phyloP scores from a whole-genome alignment of 352 stramenopile species.

The Globisporangium spiculum region DNA sequence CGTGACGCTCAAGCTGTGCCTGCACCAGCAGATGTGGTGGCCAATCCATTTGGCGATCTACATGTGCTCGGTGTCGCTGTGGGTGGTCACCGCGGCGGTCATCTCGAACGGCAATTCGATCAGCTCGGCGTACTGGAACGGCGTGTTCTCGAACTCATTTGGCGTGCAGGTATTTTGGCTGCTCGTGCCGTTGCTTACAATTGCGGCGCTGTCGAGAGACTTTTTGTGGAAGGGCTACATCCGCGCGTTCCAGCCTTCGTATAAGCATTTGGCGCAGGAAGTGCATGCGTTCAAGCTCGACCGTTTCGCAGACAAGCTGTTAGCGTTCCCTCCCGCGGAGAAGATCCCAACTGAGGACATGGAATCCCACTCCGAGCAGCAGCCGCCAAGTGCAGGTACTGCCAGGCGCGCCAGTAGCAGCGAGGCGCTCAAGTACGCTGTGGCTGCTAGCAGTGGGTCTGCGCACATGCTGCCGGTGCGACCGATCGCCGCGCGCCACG shows the following conservation, averaged over 20 bases:
- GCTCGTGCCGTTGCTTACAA: constrained; percentile 64
- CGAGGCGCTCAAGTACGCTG: constrained; percentile 25
- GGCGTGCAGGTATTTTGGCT: constrained; percentile 71
- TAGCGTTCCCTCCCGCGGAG: constrained; percentile 76
- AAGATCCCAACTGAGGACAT: constrained; percentile 54
- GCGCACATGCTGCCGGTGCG: constrained; percentile 23
- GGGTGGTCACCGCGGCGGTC: constrained; percentile 67
- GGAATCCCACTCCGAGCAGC: constrained; percentile 21
- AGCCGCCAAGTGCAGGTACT: background rate
- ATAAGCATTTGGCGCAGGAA: constrained; percentile 86
- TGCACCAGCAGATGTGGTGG: constrained; percentile 87
- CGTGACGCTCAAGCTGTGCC: constrained; percentile 93
- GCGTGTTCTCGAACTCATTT: constrained; percentile 75
- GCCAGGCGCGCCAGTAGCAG: constrained; percentile 4
- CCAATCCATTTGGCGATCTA: constrained; percentile 70
- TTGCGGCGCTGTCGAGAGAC: constrained; percentile 70
- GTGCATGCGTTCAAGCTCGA: constrained; percentile 65
- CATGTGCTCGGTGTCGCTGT: constrained; percentile 60
- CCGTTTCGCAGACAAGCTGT: constrained; percentile 61
- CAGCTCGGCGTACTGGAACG: constrained; percentile 82
- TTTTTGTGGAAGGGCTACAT: constrained; percentile 83
- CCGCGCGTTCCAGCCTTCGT: constrained; percentile 75
- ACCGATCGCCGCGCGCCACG: constrained; percentile 25
- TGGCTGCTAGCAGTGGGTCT: background rate
- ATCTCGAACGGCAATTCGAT: constrained; percentile 73